Evolutionary conservation across 768 basidiomycete genomes (phyloP).

Genomic region (Termitomyces eurrhizus): DNA sequence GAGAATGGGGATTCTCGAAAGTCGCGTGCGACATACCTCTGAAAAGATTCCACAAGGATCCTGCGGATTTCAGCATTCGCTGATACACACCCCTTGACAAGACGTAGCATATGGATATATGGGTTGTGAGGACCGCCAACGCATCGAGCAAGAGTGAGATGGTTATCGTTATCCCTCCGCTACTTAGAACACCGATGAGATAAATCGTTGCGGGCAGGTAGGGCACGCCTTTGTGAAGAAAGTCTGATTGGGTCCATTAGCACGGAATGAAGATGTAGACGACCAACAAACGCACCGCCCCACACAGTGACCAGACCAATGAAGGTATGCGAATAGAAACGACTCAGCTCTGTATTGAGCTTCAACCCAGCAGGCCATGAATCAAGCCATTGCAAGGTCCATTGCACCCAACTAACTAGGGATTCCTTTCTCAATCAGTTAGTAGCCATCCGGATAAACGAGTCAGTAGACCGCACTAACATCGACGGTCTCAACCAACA

Average conservation of each 20-base stretch:
- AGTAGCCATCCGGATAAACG: background rate
- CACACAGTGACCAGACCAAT: conserved; percentile 62
- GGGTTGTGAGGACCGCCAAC: conserved; percentile 61
- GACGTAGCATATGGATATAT: conserved; percentile 68
- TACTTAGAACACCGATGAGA: conserved; percentile 33
- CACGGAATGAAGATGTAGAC: background rate
- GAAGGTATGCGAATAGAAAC: conserved; percentile 75
- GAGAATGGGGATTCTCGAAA: background rate
- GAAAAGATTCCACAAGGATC: conserved; percentile 86
- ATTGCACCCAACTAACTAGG: conserved; percentile 45
- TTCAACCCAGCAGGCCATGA: conserved; percentile 96
- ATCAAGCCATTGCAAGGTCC: conserved; percentile 76
- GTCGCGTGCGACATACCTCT: conserved; percentile 47
- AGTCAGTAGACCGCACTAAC: conserved; percentile 23
- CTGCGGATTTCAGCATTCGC: conserved; percentile 51
- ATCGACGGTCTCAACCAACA: conserved; percentile 33
- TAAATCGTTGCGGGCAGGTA: conserved; percentile 28
- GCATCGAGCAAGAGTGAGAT: conserved; percentile 67
- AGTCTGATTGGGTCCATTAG: conserved; percentile 14
- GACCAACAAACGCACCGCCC: conserved; percentile 55
- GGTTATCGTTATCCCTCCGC: conserved; percentile 58
- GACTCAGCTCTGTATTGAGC: conserved; percentile 91
- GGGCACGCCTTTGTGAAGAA: conserved; percentile 22
- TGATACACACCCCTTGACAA: conserved; percentile 59
- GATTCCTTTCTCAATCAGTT: conserved; percentile 23